phyloP scores from a whole-genome alignment of 352 stramenopile species.

The Globisporangium cystogenes region DNA sequence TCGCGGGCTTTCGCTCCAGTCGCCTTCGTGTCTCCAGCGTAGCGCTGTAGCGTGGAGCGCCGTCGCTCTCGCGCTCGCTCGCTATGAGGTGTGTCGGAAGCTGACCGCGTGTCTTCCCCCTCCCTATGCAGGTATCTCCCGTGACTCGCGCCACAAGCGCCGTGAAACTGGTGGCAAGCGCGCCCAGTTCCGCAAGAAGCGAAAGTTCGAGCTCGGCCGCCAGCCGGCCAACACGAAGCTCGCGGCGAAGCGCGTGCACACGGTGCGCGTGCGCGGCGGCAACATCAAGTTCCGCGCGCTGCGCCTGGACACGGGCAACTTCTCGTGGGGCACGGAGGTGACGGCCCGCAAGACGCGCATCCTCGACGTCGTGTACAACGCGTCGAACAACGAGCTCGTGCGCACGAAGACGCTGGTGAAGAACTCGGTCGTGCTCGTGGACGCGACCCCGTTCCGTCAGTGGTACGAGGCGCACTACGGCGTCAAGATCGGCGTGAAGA shows the following conservation, averaged over 20 bases:
- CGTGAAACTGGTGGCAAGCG: conserved; percentile 99
- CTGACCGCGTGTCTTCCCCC: too few species aligned
- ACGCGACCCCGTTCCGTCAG: conserved; percentile 98
- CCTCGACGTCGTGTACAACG: conserved; percentile 99
- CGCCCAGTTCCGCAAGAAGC: conserved; percentile 98
- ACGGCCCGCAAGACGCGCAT: conserved; percentile 98
- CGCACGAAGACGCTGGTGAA: conserved; percentile 99
- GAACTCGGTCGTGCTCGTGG: conserved; percentile 96
- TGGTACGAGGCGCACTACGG: conserved; percentile 99
- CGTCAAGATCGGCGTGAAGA: conserved; percentile 88
- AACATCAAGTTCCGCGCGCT: conserved; percentile 99
- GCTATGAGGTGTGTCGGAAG: conserved; percentile 1
- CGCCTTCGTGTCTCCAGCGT: not conserved
- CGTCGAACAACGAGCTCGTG: conserved; percentile 99
- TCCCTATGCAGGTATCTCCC: conserved; percentile 96
- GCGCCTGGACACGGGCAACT: conserved; percentile 98
- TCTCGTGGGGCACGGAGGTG: conserved; percentile 98
- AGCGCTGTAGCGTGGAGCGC: not conserved
- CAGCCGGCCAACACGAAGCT: conserved; percentile 98
- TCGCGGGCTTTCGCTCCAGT: conserved; percentile 23
- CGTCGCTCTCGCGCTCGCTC: not conserved
- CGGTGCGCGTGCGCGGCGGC: conserved; percentile 94
- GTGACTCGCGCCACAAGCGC: conserved; percentile 99
- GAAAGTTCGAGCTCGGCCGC: conserved; percentile 98
- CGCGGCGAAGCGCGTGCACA: conserved; percentile 95